phyloP scores from a whole-genome alignment of 345 rosid genomes.

The Xanthoceras sorbifolium region DNA sequence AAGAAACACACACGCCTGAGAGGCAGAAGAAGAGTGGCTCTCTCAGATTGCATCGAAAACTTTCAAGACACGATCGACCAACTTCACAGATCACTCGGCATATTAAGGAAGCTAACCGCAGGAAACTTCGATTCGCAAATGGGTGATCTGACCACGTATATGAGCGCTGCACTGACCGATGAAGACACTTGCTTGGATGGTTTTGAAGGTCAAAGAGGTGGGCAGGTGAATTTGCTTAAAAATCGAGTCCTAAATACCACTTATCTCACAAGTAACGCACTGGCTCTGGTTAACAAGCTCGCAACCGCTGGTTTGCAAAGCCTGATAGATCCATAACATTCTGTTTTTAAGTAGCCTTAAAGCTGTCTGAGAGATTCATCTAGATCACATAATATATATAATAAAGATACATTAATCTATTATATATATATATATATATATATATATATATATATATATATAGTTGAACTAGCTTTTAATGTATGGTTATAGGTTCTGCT shows the following conservation, averaged over 20 bases:
- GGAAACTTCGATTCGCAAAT: constrained; percentile 53
- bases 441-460: not conserved
- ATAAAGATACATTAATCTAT: too few species aligned
- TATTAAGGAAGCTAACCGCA: constrained; percentile 52
- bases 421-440: too few species aligned
- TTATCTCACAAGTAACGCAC: constrained; percentile 72
- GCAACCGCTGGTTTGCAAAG: constrained; percentile 49
- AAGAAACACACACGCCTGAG: constrained; percentile 21
- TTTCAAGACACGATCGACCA: constrained; percentile 57
- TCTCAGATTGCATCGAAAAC: constrained; percentile 67
- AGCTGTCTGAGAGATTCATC: not conserved
- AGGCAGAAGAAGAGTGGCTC: constrained; percentile 53
- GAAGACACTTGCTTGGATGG: constrained; percentile 83
- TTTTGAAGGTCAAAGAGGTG: constrained; percentile 40
- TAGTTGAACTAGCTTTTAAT: not conserved
- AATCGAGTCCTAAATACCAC: constrained; percentile 42
- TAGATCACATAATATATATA: not conserved
- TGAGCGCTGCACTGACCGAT: constrained; percentile 72
- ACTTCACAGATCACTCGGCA: constrained; percentile 61
- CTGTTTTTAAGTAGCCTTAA: too few species aligned
- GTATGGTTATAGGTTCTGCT: too few species aligned
- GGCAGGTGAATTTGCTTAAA: constrained; percentile 35
- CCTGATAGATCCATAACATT: constrained; percentile 14
- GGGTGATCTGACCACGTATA: constrained; percentile 65
- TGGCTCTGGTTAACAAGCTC: constrained; percentile 79